Evolutionary conservation across 305 asterid species (phyloP).

Genomic region (Ilex paraguariensis): DNA sequence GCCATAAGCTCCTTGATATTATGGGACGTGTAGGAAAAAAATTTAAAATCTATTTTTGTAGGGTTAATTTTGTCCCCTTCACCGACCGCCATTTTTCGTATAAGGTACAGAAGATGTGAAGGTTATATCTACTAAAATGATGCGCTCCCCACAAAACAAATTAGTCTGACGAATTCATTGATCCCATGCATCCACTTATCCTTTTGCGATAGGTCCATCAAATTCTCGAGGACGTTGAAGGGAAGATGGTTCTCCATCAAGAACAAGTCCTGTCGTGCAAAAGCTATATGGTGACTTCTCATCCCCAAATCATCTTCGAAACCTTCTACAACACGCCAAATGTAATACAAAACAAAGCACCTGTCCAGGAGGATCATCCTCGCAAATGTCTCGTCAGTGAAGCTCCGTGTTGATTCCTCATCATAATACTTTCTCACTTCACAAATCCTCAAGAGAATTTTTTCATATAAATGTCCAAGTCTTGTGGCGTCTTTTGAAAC

Average conservation of each 20-base stretch:
- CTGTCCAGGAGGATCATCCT: conserved; percentile 20
- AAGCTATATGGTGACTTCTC: conserved; percentile 12
- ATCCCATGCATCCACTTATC: conserved; percentile 7
- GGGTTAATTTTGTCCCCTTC: too few relatives aligned
- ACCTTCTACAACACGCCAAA: neutral
- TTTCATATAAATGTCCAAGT: too few relatives aligned
- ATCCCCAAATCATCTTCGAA: neutral
- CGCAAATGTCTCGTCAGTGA: neutral
- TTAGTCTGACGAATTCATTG: neutral
- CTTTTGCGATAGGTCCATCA: conserved; percentile 1
- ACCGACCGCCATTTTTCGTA: too few relatives aligned
- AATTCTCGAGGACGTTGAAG: conserved; percentile 5
- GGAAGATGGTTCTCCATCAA: conserved; percentile 19
- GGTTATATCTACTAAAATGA: neutral
- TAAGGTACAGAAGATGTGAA: too few relatives aligned
- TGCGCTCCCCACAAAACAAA: neutral
- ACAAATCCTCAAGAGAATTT: too few relatives aligned
- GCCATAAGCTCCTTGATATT: neutral
- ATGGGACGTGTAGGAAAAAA: too few relatives aligned
- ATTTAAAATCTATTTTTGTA: too few relatives aligned
- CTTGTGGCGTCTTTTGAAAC: too few relatives aligned
- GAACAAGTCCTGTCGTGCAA: conserved; percentile 8
- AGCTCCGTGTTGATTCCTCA: neutral
- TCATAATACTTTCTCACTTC: conserved; percentile 1
- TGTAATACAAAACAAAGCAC: conserved; percentile 12